Base-by-base conservation (phyloP, 2,329 filamentous ascomycete species). In the Cercospora sojina region DNA sequence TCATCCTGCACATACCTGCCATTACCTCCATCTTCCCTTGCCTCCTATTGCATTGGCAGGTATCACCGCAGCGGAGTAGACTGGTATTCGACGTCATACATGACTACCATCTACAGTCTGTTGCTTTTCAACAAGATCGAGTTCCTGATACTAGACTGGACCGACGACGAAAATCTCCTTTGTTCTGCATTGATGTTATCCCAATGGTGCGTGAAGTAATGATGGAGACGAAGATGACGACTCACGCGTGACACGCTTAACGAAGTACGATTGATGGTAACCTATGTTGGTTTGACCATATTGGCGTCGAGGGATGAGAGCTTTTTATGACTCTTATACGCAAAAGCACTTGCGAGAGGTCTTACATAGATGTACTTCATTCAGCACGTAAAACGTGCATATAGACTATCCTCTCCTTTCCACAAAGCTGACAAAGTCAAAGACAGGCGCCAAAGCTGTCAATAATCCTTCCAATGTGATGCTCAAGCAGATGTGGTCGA, bases 1-100 rank as follows among this genome's bases (percentile, higher is more conserved):
- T 27, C 60, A 62, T 20, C 43, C 43, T 13, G 60, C 60, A 53
- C 47, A 62, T 27, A 27, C 47, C 3, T 62, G 60, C 29, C 60
- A 43, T 32, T 62, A 62, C 32, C 47, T 62, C 2, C 60, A 62
- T 29, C 60, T 55, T 3, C 60, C 60, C 12, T 23, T 62, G 29
- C 59, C 59, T 13, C 41, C 59, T 18, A 20, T 56, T 20, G 60
- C 51, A 25, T 49, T 20, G 16, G 20, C 43, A 23, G 43, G 18
- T 23, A 25, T 49, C 43, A 23, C 43, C 10, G 10, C 20, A 23
- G 5, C 43, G 5, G 20, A 49, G 2, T 47, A 20, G 18, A 5
- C 2, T 10, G 41, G 2, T 5, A 41, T 8, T n/a, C 1, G 35
- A 41, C 35, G 32, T 9, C 3, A 9, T n/a, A n/a, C n/a, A n/a